Evolutionary conservation across 2,329 filamentous ascomycete species (phyloP), one percentile per base, ranked within the genome.

Genomic region (Paecilomyces fulvus): DNA sequence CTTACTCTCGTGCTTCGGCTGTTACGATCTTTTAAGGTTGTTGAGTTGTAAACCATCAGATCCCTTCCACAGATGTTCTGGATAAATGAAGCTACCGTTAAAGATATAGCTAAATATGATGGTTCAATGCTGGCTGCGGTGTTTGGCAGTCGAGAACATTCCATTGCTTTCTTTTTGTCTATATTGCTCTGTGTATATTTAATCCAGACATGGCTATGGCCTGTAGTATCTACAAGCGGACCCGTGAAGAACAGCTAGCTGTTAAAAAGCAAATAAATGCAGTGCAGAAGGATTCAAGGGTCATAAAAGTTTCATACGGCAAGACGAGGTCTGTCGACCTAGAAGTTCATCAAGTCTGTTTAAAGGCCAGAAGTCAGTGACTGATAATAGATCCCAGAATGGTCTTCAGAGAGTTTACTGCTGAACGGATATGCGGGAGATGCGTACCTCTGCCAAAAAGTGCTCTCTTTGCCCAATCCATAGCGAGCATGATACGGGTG

Each of bases 391-490:
- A 21, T 21, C 8, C 14, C 12, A 31, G 30, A 51, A 49, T 9
- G 14, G 14, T 46, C 2, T 25, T 7, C 20, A 10, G 31, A 30
- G 10, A 30, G 14, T n/a, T 17, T 43, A 7, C 14, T 17, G 14
- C 14, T 12, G 14, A 17, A 8, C 11, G 33, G 33, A 43, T 43
- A 43, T 43, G 14, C 7, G 33, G 14, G 8, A 43, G 8, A 43
- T 11, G 78, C 86, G 78, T 75, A 96, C 92, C 94, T 86, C 94
- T 83, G 63, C 94, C 94, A 77, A 99, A 99, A 21, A 99, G 74
- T 11, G 90, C 89, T 70, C 95, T 82, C 83, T 97, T 99, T n/a
- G 85, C 86, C 94, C 94, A 99, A 72, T 99, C 94, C 94, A 99
- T 96, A 17, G 91, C 91, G 73, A 99, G 79, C 67, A 99, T 75